Base-by-base conservation (phyloP, 169 alveolate genomes). In the Miamiensis avidus region DNA sequence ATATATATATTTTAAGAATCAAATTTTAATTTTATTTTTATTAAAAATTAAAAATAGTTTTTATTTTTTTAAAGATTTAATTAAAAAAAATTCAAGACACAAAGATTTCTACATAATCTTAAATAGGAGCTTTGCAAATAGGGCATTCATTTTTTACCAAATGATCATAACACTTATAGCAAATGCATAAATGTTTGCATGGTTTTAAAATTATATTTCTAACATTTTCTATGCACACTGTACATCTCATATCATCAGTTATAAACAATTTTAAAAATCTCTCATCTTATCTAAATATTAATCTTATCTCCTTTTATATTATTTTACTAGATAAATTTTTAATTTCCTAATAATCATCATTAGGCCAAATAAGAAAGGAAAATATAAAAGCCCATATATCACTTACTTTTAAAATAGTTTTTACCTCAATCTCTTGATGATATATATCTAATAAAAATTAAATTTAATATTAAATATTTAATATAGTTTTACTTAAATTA, bases 121-220 rank as follows among this genome's bases (percentile, higher is more conserved):
- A 32, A 31, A 77, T 69, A 77, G 29, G 4, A 29, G 28, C 20
- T 77, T 77, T 77, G 33, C 82, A 77, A 33, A 77, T 33, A 77
- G 82, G 34, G n/a, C 82, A 77, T 33, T 77, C 82, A 31, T 73
- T 29, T 33, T 77, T 77, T 0, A 31, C 27, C 6, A 77, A 16
- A 0, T 31, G 1, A 32, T 77, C 65, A 33, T 32, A 77, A 33
- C 82, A 77, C 33, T 34, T 0, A 11, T 77, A 32, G 27, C 82
- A 77, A 1, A 33, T 27, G 64, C 32, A 33, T 72, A 77, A 32
- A 25, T 77, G 82, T 27, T 77, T 64, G 25, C 82, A 77, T 0
- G 82, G 82, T 26, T 77, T 77, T 33, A 77, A 77, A 29, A 77
- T 77, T 0, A 77, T 77, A 33, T 33, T 77, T 77, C 82, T 77